A percentile compares a stretch with the other conserved stretches of the same genome.
Evolutionary conservation across 2,329 filamentous ascomycete species (phyloP).

Genomic region (Hortaea sp.): DNA sequence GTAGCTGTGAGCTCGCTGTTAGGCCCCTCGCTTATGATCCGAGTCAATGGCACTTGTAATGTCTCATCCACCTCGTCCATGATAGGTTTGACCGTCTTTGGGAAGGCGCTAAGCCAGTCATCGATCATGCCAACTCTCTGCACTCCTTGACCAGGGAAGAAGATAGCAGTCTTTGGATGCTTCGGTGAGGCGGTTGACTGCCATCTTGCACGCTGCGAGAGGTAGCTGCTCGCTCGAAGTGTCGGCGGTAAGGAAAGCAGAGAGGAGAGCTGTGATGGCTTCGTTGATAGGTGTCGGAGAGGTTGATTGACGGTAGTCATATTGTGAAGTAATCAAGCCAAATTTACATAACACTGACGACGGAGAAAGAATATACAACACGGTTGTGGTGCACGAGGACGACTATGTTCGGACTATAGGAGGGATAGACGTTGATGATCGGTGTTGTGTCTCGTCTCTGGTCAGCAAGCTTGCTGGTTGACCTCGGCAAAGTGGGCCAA

Average conservation of each 20-base stretch:
- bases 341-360: no score
- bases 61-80: constrained; percentile 76
- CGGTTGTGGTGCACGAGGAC: no score
- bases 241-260: constrained; percentile 18
- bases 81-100: constrained; percentile 62
- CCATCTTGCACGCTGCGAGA: constrained; percentile 12
- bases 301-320: background rate
- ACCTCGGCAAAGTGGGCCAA: no score
- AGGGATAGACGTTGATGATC: no score
- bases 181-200: constrained; percentile 12
- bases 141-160: constrained; percentile 30
- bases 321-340: background rate
- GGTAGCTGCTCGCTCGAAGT: constrained; percentile 18
- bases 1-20: constrained; percentile 69
- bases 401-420: no score
- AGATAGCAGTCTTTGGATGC: constrained; percentile 26
- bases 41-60: constrained; percentile 64
- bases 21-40: constrained; percentile 69
- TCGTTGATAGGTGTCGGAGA: background rate
- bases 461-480: no score
- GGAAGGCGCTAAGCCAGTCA: constrained; percentile 81
- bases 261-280: constrained; percentile 1
- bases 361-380: no score
- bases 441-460: no score
- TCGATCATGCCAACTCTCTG: constrained; percentile 27